Percentiles rank a stretch among this genome's conserved stretches.
These are phyloP conservation scores for Chlorella vulgaris DNA, from an alignment of 139 green algal genomes.

Conservation along the genomic window DNA sequence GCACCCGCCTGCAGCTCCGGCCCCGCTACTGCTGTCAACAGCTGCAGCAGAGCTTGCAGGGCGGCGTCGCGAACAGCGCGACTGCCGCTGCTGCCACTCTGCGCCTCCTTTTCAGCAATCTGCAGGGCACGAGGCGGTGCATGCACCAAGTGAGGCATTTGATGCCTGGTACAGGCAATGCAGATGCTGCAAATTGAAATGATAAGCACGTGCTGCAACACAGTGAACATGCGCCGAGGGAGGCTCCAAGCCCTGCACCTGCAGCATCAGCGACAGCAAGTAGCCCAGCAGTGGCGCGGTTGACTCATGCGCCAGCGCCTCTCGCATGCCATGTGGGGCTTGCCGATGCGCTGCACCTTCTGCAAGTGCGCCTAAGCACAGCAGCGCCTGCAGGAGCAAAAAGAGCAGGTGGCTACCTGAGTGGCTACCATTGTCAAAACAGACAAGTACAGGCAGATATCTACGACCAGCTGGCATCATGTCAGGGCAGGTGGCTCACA, in stretches of 20 bases:
- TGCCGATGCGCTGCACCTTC: neutral
- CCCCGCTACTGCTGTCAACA: constrained; percentile 32
- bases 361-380: neutral
- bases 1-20: constrained; percentile 17
- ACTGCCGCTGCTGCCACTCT: constrained; percentile 55
- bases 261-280: constrained; percentile 47
- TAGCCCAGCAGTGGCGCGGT: constrained; percentile 54
- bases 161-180: too few species aligned
- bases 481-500: too few species aligned
- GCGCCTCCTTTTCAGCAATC: constrained; percentile 54
- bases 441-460: too few species aligned
- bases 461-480: too few species aligned
- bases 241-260: constrained; percentile 27
- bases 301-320: constrained; percentile 15
- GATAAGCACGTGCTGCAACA: neutral
- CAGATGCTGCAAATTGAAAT: neutral
- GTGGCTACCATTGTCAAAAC: too few species aligned
- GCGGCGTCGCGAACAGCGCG: constrained; percentile 52
- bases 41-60: constrained; percentile 44
- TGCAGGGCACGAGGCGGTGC: too few species aligned
- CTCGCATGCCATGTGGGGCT: neutral
- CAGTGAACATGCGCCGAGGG: neutral
- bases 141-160: too few species aligned
- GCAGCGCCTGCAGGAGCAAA: constrained; percentile 2
- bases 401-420: neutral